These are phyloP conservation scores for Alternaria alternata DNA, from an alignment of 2,329 filamentous ascomycete species.

Conservation along the genomic window DNA sequence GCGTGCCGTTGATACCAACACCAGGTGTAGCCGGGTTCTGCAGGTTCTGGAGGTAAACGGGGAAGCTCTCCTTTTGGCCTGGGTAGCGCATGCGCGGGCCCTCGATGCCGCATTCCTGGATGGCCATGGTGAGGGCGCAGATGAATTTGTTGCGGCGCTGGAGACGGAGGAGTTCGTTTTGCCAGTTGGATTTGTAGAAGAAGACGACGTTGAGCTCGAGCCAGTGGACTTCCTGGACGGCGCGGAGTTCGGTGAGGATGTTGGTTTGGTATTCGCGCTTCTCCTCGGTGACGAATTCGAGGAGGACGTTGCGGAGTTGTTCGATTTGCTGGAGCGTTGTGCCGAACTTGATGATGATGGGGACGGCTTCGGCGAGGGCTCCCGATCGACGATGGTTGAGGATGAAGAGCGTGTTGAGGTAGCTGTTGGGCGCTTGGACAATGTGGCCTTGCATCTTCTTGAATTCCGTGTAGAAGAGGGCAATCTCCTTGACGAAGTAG, in stretches of 20 bases:
- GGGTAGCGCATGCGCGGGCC: constrained; percentile 78
- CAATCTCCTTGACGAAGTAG: constrained; percentile 95
- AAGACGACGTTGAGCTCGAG: constrained; percentile 92
- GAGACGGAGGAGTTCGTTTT: constrained; percentile 90
- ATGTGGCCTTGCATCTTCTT: constrained; percentile 99
- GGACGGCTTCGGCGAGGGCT: constrained; percentile 84
- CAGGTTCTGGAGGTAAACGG: constrained; percentile 68
- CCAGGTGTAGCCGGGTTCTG: constrained; percentile 56
- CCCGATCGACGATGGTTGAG: constrained; percentile 93
- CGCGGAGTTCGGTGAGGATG: constrained; percentile 83
- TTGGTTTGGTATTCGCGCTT: constrained; percentile 90
- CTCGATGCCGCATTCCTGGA: constrained; percentile 85
- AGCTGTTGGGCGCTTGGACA: constrained; percentile 93
- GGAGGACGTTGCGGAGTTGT: constrained; percentile 77
- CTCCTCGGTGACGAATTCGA: constrained; percentile 83
- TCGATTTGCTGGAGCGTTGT: constrained; percentile 86
- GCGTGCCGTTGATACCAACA: constrained; percentile 53
- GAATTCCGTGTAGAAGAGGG: constrained; percentile 93
- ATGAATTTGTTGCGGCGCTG: constrained; percentile 94
- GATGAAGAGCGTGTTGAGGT: constrained; percentile 92
- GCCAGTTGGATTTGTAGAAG: constrained; percentile 97
- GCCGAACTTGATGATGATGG: constrained; percentile 86
- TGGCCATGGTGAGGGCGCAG: constrained; percentile 85
- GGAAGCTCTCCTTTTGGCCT: constrained; percentile 71
- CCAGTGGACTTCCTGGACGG: constrained; percentile 82